A percentile compares a stretch with the other conserved stretches of the same genome.
These are phyloP conservation scores for Sanghuangporus sanghuang DNA, from an alignment of 1,284 basidiomycete genomes.

Conservation along the genomic window DNA sequence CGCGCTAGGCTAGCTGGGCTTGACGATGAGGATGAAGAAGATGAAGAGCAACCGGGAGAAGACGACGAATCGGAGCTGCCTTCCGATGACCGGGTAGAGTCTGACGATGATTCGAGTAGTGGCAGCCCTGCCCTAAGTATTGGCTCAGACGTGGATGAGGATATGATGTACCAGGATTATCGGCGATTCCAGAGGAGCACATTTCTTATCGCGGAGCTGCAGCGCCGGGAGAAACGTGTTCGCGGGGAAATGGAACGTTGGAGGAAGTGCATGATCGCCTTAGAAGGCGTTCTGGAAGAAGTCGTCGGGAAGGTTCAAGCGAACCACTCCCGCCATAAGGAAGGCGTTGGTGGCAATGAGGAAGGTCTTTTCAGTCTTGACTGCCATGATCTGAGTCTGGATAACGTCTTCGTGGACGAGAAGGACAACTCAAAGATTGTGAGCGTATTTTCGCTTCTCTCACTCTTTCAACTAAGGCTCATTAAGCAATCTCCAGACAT, in stretches of 20 bases:
- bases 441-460: constrained; percentile 27
- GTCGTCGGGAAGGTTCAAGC: neutral
- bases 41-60: constrained; percentile 64
- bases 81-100: constrained; percentile 68
- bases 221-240: constrained; percentile 54
- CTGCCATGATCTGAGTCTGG: constrained; percentile 72
- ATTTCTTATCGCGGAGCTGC: constrained; percentile 66
- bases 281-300: constrained; percentile 29
- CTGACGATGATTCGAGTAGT: constrained; percentile 62
- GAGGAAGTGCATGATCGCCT: constrained; percentile 56
- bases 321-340: constrained; percentile 19
- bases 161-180: constrained; percentile 70
- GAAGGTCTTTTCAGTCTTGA: constrained; percentile 66
- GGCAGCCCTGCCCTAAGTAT: constrained; percentile 10
- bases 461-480: constrained; percentile 5
- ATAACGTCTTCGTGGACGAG: constrained; percentile 76
- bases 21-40: constrained; percentile 19
- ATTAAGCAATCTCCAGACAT: constrained; percentile 44
- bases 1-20: constrained; percentile 6
- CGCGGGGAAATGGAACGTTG: constrained; percentile 65
- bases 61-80: constrained; percentile 63
- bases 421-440: constrained; percentile 64
- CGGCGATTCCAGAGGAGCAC: constrained; percentile 70
- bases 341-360: constrained; percentile 20
- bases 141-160: constrained; percentile 21